phyloP scores from a whole-genome alignment of 768 basidiomycete genomes.

The Suillus tomentosus region DNA sequence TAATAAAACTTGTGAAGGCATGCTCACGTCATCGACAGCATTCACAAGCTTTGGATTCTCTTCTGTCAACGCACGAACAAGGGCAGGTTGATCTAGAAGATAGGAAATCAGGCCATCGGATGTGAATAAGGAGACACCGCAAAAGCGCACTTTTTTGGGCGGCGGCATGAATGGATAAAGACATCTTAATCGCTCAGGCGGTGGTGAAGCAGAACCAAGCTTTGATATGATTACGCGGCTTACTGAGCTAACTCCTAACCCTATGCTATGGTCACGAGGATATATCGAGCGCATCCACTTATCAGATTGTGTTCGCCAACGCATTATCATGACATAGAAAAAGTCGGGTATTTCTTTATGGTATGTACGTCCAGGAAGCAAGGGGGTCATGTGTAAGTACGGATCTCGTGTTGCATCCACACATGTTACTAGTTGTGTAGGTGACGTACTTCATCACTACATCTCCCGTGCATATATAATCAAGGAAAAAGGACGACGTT shows the following conservation, averaged over 20 bases:
- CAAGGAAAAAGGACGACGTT: not conserved
- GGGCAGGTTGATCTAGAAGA: slow-evolving; percentile 61
- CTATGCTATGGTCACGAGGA: slow-evolving; percentile 18
- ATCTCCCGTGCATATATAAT: slow-evolving; percentile 1
- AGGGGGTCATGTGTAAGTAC: not conserved
- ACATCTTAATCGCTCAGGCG: slow-evolving; percentile 36
- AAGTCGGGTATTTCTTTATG: not conserved
- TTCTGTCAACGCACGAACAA: slow-evolving; percentile 65
- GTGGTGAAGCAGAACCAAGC: not conserved
- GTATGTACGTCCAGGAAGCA: not conserved
- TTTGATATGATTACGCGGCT: slow-evolving; percentile 16
- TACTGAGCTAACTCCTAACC: slow-evolving; percentile 26
- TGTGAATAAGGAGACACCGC: not conserved
- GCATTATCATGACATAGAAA: not conserved
- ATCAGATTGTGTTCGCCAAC: not conserved
- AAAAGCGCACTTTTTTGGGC: slow-evolving; percentile 62
- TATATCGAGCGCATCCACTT: not conserved
- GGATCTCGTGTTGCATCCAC: not conserved
- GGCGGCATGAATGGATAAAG: slow-evolving; percentile 59
- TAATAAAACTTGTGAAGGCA: not conserved
- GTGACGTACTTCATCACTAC: not conserved
- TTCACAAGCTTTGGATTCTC: slow-evolving; percentile 66
- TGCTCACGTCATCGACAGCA: slow-evolving; percentile 59
- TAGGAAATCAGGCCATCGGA: not conserved
- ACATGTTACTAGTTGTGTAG: not conserved